Evolutionary conservation across 2,329 filamentous ascomycete genomes (phyloP), one percentile per base, ranked within the genome.

Genomic region (Balansia obtecta): DNA sequence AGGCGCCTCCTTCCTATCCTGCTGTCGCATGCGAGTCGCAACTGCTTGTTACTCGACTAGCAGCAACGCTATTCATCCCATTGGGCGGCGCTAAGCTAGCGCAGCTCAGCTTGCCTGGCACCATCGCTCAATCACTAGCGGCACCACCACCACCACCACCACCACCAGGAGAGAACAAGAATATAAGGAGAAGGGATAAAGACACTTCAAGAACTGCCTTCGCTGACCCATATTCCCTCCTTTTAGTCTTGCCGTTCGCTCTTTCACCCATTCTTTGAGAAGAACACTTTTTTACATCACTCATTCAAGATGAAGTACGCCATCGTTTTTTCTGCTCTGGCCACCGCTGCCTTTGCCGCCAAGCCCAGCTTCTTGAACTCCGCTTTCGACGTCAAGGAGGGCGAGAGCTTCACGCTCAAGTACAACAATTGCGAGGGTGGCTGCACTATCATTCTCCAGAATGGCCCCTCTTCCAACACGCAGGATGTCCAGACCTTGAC

Each of bases 401-500:
- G 61, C 53, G 11, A 62, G 59, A 55, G 59, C 18, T 68, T 64
- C 58, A 61, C 57, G 45, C 57, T 69, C 55, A 57, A 52, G 33
- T 68, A 54, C 58, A 41, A 52, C 13, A 64, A 62, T 44, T 69
- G 67, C 42, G 56, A 58, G 2, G 18, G 13, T 32, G 61, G 61
- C 54, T 69, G 67, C 63, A 65, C 61, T 54, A 67, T 69, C 30
- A 27, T 48, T 38, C 58, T 69, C 49, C 58, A 66, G 60, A 63
- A 60, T 34, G 65, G 66, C 10, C 48, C 54, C 8, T 54, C 54
- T 13, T 49, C 27, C 47, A 57, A 67, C 48, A 60, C 65, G 20
- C 55, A 62, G 55, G 53, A 58, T 44, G 60, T 63, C 58, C 50
- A 62, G 55, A 56, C 55, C 20, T 52, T 69, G 46, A 61, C 62